A percentile compares a stretch with the other conserved stretches of the same genome.
Conservation (phyloP, 257 asterid species). For the Verbena officinalis region DNA sequence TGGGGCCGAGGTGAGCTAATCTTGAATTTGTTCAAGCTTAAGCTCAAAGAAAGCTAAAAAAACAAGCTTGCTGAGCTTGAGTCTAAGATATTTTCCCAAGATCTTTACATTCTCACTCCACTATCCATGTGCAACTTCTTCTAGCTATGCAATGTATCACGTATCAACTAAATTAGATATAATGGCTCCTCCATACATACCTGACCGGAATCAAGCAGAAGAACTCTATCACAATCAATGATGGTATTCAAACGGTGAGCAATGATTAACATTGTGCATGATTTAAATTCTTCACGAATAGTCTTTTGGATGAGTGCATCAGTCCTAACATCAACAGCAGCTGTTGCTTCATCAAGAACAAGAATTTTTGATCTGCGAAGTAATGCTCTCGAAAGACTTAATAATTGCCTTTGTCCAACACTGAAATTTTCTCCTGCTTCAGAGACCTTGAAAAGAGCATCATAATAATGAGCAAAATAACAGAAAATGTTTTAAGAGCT, state of each 20-base stretch:
- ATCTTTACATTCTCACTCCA: too few relatives aligned
- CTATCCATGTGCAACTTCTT: too few relatives aligned
- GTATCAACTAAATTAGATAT: too few relatives aligned
- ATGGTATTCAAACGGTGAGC: constrained; percentile 95
- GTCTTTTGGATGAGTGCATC: constrained; percentile 97
- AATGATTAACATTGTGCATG: constrained; percentile 94
- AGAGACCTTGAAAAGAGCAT: constrained; percentile 61
- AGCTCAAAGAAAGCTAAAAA: too few relatives aligned
- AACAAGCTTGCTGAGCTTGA: too few relatives aligned
- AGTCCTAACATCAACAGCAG: constrained; percentile 95
- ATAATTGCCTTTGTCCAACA: constrained; percentile 92
- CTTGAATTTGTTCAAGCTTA: too few relatives aligned
- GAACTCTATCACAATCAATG: constrained; percentile 82
- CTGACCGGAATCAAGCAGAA: constrained; percentile 89
- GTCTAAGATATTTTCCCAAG: too few relatives aligned
- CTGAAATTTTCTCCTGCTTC: constrained; percentile 98
- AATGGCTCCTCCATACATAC: constrained; percentile 48
- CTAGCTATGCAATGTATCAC: too few relatives aligned
- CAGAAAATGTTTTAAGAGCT: too few relatives aligned
- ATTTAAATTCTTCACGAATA: constrained; percentile 84
- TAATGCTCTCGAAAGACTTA: constrained; percentile 92
- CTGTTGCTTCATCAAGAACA: constrained; percentile 98
- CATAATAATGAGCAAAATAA: constrained; percentile 4
- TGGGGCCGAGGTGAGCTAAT: too few relatives aligned
- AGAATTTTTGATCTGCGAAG: constrained; percentile 96